Base-by-base conservation (phyloP, 1,284 basidiomycete species). In the Cystobasidiaceae sp. region DNA sequence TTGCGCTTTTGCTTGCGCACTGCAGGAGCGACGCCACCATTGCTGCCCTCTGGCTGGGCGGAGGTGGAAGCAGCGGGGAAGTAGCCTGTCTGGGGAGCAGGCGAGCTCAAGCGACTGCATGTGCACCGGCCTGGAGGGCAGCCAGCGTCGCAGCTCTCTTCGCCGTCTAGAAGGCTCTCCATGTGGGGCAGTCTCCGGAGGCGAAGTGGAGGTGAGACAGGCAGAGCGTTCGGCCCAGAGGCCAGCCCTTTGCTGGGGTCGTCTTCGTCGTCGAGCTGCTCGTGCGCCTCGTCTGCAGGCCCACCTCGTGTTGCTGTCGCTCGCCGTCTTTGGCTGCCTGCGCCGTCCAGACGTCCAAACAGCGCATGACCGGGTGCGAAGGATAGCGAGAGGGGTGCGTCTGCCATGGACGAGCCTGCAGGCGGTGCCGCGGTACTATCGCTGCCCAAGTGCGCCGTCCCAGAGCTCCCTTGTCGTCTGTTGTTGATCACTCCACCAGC, bases 211-310 rank as follows among this genome's bases (percentile, higher is more conserved):
- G 61, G 61, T n/a, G 61, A 64, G 15, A 64, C 39, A 15, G 61
- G 61, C 25, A 64, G 43, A 27, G 61, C 61, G 30, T 64, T 64
- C 8, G 51, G 33, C 2, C 61, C 61, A 19, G 51, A 54, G 4
- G 52, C 61, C 11, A 44, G 61, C 25, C 49, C 49, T 41, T 64
- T 64, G n/a, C 34, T 43, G 9, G 48, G 34, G 41, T 62, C 60
- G 45, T 54, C 49, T 30, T 46, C 61, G n/a, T 59, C 57, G 39
- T 28, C 39, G 50, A n/a, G 39, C 23, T 51, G 48, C 17, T 30
- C 60, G 34, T n/a, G 13, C 9, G 9, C 28, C 19, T 41, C 25
- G n/a, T 21, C 43, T 19, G 28, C 32, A 33, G 34, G 32, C 41
- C 8, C 27, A 25, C 49, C 52, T 39, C 46, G 11, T 13, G 50